Percentiles rank a stretch among this genome's conserved stretches.
Conservation (phyloP, 1,284 basidiomycete species). For the Cystobasidium slooffiae region DNA sequence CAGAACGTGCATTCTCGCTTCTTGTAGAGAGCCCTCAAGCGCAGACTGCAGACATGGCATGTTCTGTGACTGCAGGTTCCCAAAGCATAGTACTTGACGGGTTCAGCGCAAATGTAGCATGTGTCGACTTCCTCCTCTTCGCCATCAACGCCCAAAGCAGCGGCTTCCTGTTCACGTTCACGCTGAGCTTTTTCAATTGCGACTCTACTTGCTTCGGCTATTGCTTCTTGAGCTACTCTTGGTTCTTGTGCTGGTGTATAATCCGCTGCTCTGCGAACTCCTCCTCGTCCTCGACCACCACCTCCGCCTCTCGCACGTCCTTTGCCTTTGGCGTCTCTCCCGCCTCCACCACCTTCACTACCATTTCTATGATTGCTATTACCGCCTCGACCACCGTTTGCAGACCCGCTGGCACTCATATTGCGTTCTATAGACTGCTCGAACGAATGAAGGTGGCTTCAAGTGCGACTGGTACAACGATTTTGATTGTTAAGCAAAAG, state of each 20-base stretch:
- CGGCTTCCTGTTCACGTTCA: conserved; percentile 26
- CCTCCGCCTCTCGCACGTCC: conserved; percentile 30
- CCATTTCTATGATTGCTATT: neutral
- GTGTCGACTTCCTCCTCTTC: conserved; percentile 57
- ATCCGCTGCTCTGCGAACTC: conserved; percentile 32
- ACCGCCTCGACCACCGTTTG: conserved; percentile 2
- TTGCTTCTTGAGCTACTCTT: conserved; percentile 22
- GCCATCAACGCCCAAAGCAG: conserved; percentile 22
- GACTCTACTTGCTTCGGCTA: conserved; percentile 34
- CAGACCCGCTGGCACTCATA: conserved; percentile 20
- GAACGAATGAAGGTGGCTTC: neutral
- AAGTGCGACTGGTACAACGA: neutral
- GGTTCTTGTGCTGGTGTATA: conserved; percentile 38
- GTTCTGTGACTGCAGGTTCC: conserved; percentile 90
- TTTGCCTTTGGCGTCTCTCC: conserved; percentile 31
- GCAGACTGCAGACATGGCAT: conserved; percentile 88
- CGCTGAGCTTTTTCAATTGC: conserved; percentile 23
- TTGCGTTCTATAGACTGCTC: neutral
- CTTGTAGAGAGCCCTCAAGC: conserved; percentile 92
- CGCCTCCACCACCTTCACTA: neutral
- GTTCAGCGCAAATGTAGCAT: conserved; percentile 97
- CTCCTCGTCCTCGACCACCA: conserved; percentile 14
- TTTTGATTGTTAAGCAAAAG: neutral
- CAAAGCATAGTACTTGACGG: conserved; percentile 84
- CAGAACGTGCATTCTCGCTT: conserved; percentile 86